Percentiles rank a stretch among this genome's conserved stretches.
Conservation (phyloP, 768 basidiomycete species). For the Leccinum broughii region DNA sequence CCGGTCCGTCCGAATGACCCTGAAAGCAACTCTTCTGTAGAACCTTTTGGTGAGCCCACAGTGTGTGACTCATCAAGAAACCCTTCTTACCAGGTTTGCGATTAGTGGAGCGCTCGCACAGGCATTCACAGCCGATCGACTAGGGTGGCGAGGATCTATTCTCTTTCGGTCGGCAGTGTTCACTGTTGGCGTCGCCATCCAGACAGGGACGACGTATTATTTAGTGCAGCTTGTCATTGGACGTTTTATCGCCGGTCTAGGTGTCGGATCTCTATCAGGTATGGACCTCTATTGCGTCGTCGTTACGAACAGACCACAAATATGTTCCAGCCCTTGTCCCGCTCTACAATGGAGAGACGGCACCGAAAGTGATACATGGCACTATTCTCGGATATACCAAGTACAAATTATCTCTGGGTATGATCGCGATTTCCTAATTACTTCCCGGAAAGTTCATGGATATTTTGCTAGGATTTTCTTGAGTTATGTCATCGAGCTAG, state of each 20-base stretch:
- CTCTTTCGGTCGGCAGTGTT: slow-evolving; percentile 76
- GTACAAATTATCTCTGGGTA: slow-evolving; percentile 75
- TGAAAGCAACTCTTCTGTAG: slow-evolving; percentile 24
- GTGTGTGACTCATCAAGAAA: background rate
- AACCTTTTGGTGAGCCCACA: slow-evolving; percentile 48
- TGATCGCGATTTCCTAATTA: slow-evolving; percentile 7
- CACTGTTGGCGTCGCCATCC: slow-evolving; percentile 66
- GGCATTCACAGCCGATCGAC: slow-evolving; percentile 72
- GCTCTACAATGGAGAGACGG: slow-evolving; percentile 78
- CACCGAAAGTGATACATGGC: slow-evolving; percentile 73
- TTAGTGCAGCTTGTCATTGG: slow-evolving; percentile 69
- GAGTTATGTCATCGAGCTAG: too few species aligned
- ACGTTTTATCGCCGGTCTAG: slow-evolving; percentile 74
- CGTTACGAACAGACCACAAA: background rate
- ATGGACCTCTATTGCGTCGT: slow-evolving; percentile 10
- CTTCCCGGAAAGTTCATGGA: too few species aligned
- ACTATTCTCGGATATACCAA: slow-evolving; percentile 71
- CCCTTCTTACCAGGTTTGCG: slow-evolving; percentile 1
- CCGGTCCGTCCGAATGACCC: too few species aligned
- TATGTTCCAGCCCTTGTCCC: slow-evolving; percentile 49
- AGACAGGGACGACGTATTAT: slow-evolving; percentile 62
- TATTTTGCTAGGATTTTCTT: too few species aligned
- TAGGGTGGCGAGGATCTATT: slow-evolving; percentile 72
- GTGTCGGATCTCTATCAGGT: slow-evolving; percentile 76
- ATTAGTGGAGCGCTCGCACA: slow-evolving; percentile 62